Percentiles rank a stretch among this genome's conserved stretches.
Conservation (phyloP, 1,284 basidiomycete species). For the Pseudozyma hubeiensis region DNA sequence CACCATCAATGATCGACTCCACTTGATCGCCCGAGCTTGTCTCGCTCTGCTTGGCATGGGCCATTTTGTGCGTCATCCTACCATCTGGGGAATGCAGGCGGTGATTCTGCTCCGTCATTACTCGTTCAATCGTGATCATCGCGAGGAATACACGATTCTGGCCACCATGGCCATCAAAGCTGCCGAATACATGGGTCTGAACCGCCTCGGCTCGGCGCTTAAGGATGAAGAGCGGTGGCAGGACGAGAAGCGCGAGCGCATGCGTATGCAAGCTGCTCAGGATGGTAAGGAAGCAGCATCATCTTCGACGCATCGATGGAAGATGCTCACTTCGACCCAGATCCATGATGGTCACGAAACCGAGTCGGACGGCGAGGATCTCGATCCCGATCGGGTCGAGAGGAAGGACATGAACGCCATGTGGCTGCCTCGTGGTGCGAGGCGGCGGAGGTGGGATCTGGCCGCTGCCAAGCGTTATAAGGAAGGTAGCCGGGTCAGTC, state of each 20-base stretch:
- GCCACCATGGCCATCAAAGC: slow-evolving; percentile 45
- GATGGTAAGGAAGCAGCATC: slow-evolving; percentile 20
- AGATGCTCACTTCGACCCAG: slow-evolving; percentile 37
- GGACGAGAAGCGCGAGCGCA: slow-evolving; percentile 26
- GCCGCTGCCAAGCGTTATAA: slow-evolving; percentile 36
- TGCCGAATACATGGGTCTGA: slow-evolving; percentile 49
- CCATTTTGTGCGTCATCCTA: slow-evolving; percentile 36
- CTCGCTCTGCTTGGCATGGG: slow-evolving; percentile 28
- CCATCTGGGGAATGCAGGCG: slow-evolving; percentile 47
- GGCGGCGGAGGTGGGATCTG: slow-evolving; percentile 21
- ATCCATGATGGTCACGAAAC: slow-evolving; percentile 36
- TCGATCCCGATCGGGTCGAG: slow-evolving; percentile 32
- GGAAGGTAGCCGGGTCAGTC: slow-evolving; percentile 34
- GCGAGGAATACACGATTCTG: slow-evolving; percentile 36
- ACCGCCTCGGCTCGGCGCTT: slow-evolving; percentile 53
- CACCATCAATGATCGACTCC: slow-evolving; percentile 33
- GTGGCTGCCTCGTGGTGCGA: slow-evolving; percentile 34
- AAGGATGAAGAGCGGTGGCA: slow-evolving; percentile 54
- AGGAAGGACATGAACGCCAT: slow-evolving; percentile 44
- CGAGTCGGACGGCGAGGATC: slow-evolving; percentile 42
- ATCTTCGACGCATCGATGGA: slow-evolving; percentile 34
- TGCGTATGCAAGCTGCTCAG: neutral
- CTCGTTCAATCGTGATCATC: slow-evolving; percentile 45
- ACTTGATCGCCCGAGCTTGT: slow-evolving; percentile 15
- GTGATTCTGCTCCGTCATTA: slow-evolving; percentile 42